phyloP scores from a whole-genome alignment of 495 filamentous ascomycete genomes.

The Melanomma pulvis-pyrius region DNA sequence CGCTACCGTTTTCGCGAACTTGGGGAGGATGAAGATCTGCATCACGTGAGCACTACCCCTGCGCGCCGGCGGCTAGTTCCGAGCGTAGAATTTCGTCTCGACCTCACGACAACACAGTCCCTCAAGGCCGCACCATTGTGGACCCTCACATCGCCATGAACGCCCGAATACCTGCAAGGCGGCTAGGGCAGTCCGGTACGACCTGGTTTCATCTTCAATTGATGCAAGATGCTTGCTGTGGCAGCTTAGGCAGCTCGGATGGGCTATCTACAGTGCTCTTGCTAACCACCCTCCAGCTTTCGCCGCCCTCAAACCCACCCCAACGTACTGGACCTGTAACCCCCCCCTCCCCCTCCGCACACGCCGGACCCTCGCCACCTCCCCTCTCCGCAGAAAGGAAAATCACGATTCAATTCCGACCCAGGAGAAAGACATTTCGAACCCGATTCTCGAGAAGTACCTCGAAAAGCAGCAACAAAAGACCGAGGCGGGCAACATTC shows the following conservation, averaged over 20 bases:
- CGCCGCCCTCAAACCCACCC: background rate
- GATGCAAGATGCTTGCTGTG: background rate
- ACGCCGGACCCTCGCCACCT: background rate
- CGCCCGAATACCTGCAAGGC: conserved; percentile 27
- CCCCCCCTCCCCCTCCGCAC: conserved; percentile 11
- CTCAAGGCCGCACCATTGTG: conserved; percentile 11
- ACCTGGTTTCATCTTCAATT: background rate
- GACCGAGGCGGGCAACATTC: background rate
- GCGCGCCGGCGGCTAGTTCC: conserved; percentile 6
- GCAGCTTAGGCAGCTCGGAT: background rate
- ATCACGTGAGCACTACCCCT: conserved; percentile 13
- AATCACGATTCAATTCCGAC: background rate
- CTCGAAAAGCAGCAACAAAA: conserved; percentile 26
- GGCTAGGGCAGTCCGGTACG: conserved; percentile 31
- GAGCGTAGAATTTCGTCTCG: conserved; percentile 25
- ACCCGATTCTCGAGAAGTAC: conserved; percentile 44
- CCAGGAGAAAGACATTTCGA: conserved; percentile 15
- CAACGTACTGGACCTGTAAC: background rate
- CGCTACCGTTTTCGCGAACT: background rate
- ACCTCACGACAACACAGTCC: conserved; percentile 1
- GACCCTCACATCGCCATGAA: conserved; percentile 30
- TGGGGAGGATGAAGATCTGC: background rate
- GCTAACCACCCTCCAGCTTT: background rate
- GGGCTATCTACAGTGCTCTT: background rate
- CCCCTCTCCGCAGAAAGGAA: background rate